phyloP scores from a whole-genome alignment of 352 stramenopile species.

The Pythium volutum region DNA sequence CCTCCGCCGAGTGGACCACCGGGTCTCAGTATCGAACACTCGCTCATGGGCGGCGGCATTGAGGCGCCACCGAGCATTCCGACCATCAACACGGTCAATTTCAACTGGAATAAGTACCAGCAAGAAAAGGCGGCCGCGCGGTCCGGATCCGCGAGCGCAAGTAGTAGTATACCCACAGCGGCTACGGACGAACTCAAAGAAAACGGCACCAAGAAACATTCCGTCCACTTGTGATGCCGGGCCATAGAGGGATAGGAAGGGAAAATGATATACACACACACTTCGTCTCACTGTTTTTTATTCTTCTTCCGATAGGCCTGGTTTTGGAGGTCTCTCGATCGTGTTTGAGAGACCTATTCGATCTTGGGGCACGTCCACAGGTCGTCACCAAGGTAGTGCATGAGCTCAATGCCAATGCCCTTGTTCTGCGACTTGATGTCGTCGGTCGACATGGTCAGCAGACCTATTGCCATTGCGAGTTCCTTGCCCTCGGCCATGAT shows the following conservation, averaged over 20 bases:
- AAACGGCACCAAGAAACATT: slow-evolving; percentile 1
- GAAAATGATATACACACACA: background rate
- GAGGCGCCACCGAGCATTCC: slow-evolving; percentile 63
- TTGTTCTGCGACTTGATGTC: slow-evolving; percentile 97
- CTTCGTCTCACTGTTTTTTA: background rate
- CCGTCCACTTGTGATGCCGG: background rate
- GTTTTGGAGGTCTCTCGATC: no score
- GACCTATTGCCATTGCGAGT: slow-evolving; percentile 94
- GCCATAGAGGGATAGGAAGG: background rate
- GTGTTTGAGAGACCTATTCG: slow-evolving; percentile 25
- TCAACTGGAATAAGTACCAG: slow-evolving; percentile 69
- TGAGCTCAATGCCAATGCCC: slow-evolving; percentile 95
- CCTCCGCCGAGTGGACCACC: slow-evolving; percentile 57
- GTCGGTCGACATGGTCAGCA: slow-evolving; percentile 94
- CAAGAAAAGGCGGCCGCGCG: slow-evolving; percentile 23
- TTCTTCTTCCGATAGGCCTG: no score
- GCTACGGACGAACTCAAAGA: background rate
- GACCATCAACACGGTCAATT: slow-evolving; percentile 80
- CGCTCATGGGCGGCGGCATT: slow-evolving; percentile 80
- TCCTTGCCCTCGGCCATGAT: slow-evolving; percentile 99
- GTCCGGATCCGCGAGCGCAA: slow-evolving; percentile 30
- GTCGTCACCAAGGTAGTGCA: slow-evolving; percentile 97
- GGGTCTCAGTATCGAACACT: slow-evolving; percentile 68
- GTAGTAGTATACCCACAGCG: slow-evolving; percentile 29
- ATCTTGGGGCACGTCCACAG: slow-evolving; percentile 90